Base-by-base conservation (phyloP, 1,139 yeast species). In the Candida dubliniensis region DNA sequence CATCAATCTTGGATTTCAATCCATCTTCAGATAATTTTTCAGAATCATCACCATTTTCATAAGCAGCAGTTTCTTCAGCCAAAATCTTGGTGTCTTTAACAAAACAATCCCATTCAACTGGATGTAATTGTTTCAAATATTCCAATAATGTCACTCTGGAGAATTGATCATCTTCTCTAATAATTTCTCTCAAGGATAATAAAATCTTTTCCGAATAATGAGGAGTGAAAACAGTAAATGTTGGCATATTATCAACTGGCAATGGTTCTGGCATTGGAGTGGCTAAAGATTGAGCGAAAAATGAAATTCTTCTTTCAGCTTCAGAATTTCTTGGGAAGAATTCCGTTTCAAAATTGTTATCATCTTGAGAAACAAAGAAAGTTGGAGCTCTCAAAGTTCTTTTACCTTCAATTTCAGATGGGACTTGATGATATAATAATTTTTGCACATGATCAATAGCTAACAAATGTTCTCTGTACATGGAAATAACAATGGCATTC, bases 231-330 rank as follows among this genome's bases (percentile, higher is more conserved):
- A 93, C 99, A 42, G 98, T 90, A 67, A 93, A 93, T 10, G 98
- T 93, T 50, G 99, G 99, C 99, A 93, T 93, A 76, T 93, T 93
- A 71, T 93, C 99, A 56, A 93, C 97, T 33, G 99, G 99, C 60
- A 93, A 78, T 49, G 99, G 98, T 71, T 93, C 98, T 52, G 96
- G 96, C 59, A 93, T 91, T 55, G 99, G 99, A 48, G 98, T 93
- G 43, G 99, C 95, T 69, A 93, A 77, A 23, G 98, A 91, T 71
- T 93, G 99, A 47, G 99, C 99, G 72, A 93, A 93, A 85, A 93
- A 93, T 46, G 97, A 88, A 58, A 93, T 90, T 81, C 99, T 95
- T 76, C 99, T 89, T 74, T 93, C 99, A 52, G 99, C 99, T 71
- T 93, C 99, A 41, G 97, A 89, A 69, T 91, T 82, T 62, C 83